These are phyloP conservation scores for Fusarium longipes DNA, from an alignment of 2,329 filamentous ascomycete genomes.

Conservation along the genomic window DNA sequence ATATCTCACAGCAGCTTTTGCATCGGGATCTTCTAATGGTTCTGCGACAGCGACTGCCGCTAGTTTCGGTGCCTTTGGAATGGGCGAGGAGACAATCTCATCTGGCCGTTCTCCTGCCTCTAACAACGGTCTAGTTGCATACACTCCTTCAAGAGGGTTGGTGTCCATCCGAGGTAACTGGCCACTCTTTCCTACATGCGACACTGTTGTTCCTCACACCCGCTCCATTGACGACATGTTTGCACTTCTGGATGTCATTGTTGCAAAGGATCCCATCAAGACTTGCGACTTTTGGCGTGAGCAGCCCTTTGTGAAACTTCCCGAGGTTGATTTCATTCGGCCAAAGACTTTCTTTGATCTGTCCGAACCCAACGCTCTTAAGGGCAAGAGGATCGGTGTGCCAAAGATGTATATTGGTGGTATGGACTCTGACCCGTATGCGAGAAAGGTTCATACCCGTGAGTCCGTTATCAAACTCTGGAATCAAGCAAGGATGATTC, in stretches of 20 bases:
- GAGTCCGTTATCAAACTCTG: neutral
- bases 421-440: neutral
- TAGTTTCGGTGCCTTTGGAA: neutral
- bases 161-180: slow-evolving; percentile 30
- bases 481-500: neutral
- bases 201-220: slow-evolving; percentile 25
- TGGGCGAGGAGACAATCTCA: slow-evolving; percentile 1
- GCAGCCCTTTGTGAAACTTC: slow-evolving; percentile 17
- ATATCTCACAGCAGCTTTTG: slow-evolving; percentile 1
- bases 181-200: slow-evolving; percentile 21
- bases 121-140: slow-evolving; percentile 21
- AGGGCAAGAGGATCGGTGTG: slow-evolving; percentile 15
- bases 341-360: slow-evolving; percentile 11
- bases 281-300: slow-evolving; percentile 30
- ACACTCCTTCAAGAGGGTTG: slow-evolving; percentile 25
- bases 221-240: slow-evolving; percentile 24
- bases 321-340: neutral
- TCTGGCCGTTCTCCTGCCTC: slow-evolving; percentile 15
- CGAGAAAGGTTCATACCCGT: neutral
- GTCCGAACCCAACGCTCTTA: neutral
- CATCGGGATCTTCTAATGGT: neutral
- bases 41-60: neutral
- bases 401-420: slow-evolving; percentile 27
- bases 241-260: slow-evolving; percentile 18
- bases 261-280: neutral